Conservation (phyloP, 257 asterid genomes). For the Verbascum thapsus region DNA sequence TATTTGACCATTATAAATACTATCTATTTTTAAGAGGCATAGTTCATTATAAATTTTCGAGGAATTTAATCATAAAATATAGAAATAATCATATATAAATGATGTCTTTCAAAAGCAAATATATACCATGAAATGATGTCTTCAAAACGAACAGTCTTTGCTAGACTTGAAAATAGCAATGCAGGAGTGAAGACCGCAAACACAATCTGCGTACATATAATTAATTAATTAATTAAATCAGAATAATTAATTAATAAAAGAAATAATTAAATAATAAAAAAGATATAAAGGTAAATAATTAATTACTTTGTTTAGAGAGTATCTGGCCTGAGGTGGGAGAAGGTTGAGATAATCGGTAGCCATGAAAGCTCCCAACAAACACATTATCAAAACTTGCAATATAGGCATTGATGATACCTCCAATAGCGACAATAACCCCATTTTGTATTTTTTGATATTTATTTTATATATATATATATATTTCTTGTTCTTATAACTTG, state of each 20-base stretch:
- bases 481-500: no score
- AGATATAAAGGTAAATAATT: not conserved
- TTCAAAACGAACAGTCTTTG: slow-evolving; percentile 57
- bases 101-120: no score
- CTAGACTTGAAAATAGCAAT: slow-evolving; percentile 64
- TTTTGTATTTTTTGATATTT: slow-evolving; percentile 29
- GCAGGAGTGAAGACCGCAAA: slow-evolving; percentile 68
- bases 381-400: slow-evolving; percentile 62
- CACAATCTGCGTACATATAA: no score
- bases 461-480: no score
- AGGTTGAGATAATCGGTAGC: slow-evolving; percentile 73
- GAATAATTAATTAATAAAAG: not conserved
- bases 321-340: slow-evolving; percentile 63
- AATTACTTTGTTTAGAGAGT: slow-evolving; percentile 66
- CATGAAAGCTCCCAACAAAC: slow-evolving; percentile 78
- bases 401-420: slow-evolving; percentile 93
- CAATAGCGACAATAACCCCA: slow-evolving; percentile 74
- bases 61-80: no score
- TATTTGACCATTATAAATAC: no score
- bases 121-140: slow-evolving; percentile 74
- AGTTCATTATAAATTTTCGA: no score
- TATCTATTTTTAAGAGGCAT: no score
- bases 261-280: not conserved
- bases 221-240: no score
- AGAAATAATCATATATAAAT: no score